Base-by-base conservation (phyloP, 2,329 filamentous ascomycete species). In the Thelonectria discophora region DNA sequence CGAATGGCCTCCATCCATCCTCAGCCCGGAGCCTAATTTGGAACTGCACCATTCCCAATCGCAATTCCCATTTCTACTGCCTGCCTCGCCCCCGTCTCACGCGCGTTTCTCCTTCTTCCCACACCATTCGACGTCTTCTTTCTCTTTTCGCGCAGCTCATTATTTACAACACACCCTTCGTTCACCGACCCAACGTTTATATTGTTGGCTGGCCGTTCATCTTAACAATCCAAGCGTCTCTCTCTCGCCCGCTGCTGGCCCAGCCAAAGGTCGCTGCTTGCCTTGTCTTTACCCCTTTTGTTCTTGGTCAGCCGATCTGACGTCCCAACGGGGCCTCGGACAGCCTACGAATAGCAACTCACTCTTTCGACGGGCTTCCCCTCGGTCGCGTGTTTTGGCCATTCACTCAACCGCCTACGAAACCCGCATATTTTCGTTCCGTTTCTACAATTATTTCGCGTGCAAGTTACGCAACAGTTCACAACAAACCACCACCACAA, bases 221-320 rank as follows among this genome's bases (percentile, higher is more conserved):
- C 61, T 66, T 67, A 7, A 4, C 4, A 24, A 4, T 7, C 24
- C 4, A 24, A 24, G 24, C 24, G 24, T 24, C 24, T 24, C 24
- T 7, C 4, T n/a, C n/a, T 30, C 27, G 27, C 27, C 27, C 66
- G 65, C 62, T 63, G 64, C 66, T 69, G 65, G 68, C 62, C 66
- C 66, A 64, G 66, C 60, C 55, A 53, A 59, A 67, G n/a, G 24
- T 27, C 65, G 66, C 60, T 65, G 64, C 60, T n/a, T n/a, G n/a
- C 62, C 53, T 37, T 15, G 15, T 66, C 67, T 62, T 43, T 43
- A 65, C 56, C 60, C 58, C 60, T 64, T 64, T 62, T 60, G 52
- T 67, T 37, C 34, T 62, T 32, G 27, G 48, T 63, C 60, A 55
- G 60, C 51, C 55, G 51, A 57, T 61, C 58, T 45, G 53, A 61